Percentiles rank a stretch among this genome's conserved stretches.
Conservation (phyloP, 1,284 basidiomycete species). For the Melanopsichium pennsylvanicum region DNA sequence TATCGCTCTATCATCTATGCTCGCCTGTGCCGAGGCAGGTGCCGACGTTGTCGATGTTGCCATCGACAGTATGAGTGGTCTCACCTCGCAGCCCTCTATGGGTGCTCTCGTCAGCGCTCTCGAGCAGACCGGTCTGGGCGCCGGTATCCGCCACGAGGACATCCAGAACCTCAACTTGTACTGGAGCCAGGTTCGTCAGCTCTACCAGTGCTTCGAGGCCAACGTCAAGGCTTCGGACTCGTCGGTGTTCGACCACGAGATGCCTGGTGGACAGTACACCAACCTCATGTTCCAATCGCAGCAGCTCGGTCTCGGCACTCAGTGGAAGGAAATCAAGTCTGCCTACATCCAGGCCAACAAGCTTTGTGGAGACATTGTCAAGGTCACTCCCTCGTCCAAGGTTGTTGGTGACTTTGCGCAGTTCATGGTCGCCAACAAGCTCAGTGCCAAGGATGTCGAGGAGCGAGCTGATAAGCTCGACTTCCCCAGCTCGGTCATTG, state of each 20-base stretch:
- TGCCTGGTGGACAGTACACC: constrained; percentile 85
- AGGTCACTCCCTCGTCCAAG: constrained; percentile 99
- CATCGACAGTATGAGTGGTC: constrained; percentile 93
- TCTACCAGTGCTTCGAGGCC: constrained; percentile 97
- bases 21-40: constrained; percentile 92
- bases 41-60: constrained; percentile 98
- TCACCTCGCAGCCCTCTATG: constrained; percentile 99
- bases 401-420: constrained; percentile 96
- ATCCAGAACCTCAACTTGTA: constrained; percentile 97
- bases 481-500: constrained; percentile 79
- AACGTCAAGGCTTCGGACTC: constrained; percentile 87
- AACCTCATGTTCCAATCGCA: constrained; percentile 88
- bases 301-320: constrained; percentile 93
- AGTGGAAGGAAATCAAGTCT: constrained; percentile 98
- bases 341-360: constrained; percentile 79
- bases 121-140: constrained; percentile 92
- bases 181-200: constrained; percentile 95
- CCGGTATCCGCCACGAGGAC: constrained; percentile 95
- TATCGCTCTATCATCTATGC: constrained; percentile 95
- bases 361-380: constrained; percentile 96
- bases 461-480: constrained; percentile 87
- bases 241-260: constrained; percentile 98
- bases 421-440: constrained; percentile 96
- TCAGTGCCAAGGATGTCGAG: constrained; percentile 85
- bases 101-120: constrained; percentile 92